These are phyloP conservation scores for Elsinoe ampelina DNA, from an alignment of 2,329 filamentous ascomycete genomes.

Conservation along the genomic window DNA sequence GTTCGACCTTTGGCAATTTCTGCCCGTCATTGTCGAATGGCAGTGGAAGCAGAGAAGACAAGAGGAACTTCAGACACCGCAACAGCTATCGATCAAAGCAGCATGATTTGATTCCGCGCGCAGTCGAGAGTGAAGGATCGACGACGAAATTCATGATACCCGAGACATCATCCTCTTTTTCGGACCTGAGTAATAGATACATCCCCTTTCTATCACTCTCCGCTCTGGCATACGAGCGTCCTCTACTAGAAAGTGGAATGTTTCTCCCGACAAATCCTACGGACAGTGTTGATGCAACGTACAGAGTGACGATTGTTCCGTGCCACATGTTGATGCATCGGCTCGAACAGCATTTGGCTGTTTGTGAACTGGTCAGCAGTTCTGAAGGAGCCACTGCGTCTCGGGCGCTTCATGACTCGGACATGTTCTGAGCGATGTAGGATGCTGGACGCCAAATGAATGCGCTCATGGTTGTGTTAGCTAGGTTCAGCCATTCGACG, in stretches of 20 bases:
- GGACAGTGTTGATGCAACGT: too few relatives aligned
- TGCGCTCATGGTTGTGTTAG: too few relatives aligned
- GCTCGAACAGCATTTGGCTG: too few relatives aligned
- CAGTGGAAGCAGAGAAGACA: slow-evolving; percentile 49
- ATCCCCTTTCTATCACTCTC: slow-evolving; percentile 50
- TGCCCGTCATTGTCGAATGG: slow-evolving; percentile 91
- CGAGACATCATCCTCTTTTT: background rate
- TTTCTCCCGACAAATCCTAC: slow-evolving; percentile 42
- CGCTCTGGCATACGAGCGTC: slow-evolving; percentile 37
- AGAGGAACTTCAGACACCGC: slow-evolving; percentile 22
- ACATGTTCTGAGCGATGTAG: too few relatives aligned
- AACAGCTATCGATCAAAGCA: background rate
- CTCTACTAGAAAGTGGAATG: slow-evolving; percentile 49
- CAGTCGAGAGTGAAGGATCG: background rate
- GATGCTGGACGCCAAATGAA: too few relatives aligned
- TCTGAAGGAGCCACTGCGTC: too few relatives aligned
- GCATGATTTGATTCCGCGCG: slow-evolving; percentile 1
- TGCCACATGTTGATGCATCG: too few relatives aligned
- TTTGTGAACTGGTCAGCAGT: too few relatives aligned
- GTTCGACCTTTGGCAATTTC: slow-evolving; percentile 85
- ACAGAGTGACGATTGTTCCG: too few relatives aligned
- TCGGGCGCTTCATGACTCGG: too few relatives aligned
- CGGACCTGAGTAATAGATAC: slow-evolving; percentile 40
- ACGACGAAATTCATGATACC: background rate
- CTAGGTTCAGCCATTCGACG: too few relatives aligned